Evolutionary conservation across 495 filamentous ascomycete genomes (phyloP).

Genomic region (Hypoxylon fuscum): DNA sequence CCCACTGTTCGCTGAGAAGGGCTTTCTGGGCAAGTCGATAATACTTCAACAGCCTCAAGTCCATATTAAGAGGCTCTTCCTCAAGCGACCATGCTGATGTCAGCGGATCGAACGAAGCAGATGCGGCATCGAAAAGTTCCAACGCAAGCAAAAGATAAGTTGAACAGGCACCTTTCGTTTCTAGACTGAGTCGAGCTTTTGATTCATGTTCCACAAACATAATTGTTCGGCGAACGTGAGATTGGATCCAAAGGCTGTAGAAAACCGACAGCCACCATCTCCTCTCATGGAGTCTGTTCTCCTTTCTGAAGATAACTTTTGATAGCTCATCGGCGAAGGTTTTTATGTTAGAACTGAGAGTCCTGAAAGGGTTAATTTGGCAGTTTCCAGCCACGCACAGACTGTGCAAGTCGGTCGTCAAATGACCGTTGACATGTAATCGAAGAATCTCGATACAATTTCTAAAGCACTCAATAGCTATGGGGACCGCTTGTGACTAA

Average conservation of each 20-base stretch:
- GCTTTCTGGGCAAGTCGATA: conserved; percentile 36
- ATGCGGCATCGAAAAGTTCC: conserved; percentile 33
- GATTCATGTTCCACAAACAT: conserved; percentile 24
- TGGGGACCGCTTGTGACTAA: conserved; percentile 24
- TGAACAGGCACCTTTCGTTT: conserved; percentile 13
- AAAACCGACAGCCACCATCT: conserved; percentile 43
- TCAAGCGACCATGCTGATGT: conserved; percentile 38
- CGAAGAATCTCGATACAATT: conserved; percentile 36
- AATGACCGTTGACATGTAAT: conserved; percentile 21
- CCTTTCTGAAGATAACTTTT: conserved; percentile 37
- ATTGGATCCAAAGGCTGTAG: conserved; percentile 42
- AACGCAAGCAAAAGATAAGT: conserved; percentile 27
- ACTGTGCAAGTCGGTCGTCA: conserved; percentile 23
- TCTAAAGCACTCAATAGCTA: conserved; percentile 30
- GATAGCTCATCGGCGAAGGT: conserved; percentile 35
- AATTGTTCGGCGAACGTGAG: conserved; percentile 34
- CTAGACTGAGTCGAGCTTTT: conserved; percentile 3
- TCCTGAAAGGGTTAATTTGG: conserved; percentile 19
- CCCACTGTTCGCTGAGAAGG: conserved; percentile 19
- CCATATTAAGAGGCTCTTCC: conserved; percentile 35
- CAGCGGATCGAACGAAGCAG: conserved; percentile 38
- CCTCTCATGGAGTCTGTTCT: conserved; percentile 36
- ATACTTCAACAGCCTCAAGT: conserved; percentile 38
- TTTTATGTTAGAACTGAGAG: conserved; percentile 31
- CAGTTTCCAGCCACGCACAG: conserved; percentile 15